Base-by-base conservation (phyloP, 805 yeast genomes). In the Wickerhamiella australiensis region DNA sequence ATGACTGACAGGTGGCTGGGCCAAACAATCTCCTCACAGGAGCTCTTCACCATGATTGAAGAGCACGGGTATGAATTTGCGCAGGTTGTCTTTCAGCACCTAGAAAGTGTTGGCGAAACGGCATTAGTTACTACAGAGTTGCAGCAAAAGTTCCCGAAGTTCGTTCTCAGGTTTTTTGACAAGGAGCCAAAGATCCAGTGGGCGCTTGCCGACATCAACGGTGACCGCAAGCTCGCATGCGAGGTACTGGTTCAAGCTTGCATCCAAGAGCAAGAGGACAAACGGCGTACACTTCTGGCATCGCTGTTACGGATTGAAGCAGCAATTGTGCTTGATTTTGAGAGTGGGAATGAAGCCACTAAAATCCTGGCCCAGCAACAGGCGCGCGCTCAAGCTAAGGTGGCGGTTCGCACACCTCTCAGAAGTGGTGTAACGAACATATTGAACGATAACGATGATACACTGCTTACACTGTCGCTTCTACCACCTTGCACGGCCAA, bases 61-160 rank as follows among this genome's bases (percentile, higher is more conserved):
- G 23, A 35, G 17, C 35, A 25, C 21, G 47, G 47, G 17, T 45
- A 31, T 22, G 41, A 22, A 13, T 45, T 45, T 35, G 47, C 47
- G 20, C n/a, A 26, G 9, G 40, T 45, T n/a, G 35, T 45, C 9
- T 45, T 45, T 25, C 40, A 45, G 40, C 41, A 45, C 25, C 33
- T 45, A n/a, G 23, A 23, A 35, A 21, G 23, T 13, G 17, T 45
- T 9, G 31, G 15, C 25, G 17, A 33, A 13, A 7, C 3, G 17
- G 5, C 7, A 5, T 23, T 45, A 2, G 25, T 45, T 17, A 33
- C 47, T n/a, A 41, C 44, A 5, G 41, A n/a, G 18, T 33, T 45
- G 5, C 38, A 23, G 11, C 7, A 4, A 5, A 9, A 35, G 33
- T 41, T 20, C 31, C 31, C 29, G 3, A 42, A 45, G 3, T 45